Base-by-base conservation (phyloP, 768 basidiomycete genomes). In the Rhizopogon roseolus region DNA sequence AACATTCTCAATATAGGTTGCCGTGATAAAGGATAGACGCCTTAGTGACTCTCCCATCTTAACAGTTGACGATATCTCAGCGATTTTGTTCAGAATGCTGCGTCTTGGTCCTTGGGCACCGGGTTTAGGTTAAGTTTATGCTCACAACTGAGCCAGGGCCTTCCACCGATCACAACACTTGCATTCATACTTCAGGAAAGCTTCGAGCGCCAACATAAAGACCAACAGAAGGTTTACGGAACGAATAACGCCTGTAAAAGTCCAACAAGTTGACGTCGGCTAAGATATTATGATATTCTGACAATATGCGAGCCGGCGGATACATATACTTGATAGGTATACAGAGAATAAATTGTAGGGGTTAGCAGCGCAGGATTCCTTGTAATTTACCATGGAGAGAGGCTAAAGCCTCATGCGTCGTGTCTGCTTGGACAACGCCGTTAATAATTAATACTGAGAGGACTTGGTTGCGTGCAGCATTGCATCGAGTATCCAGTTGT, bases 1-100 rank as follows among this genome's bases (percentile, higher is more conserved):
- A 28, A 42, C 6, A 14, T 46, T 43, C 38, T 56, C 61, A 42
- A 57, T 56, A 58, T 60, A 59, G 50, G 50, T 48, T 45, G 58
- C 55, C 39, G 57, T 49, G 56, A 66, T 58, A 60, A 57, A 53
- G 34, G 34, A 36, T 36, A 36, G 34, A 13, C 53, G 44, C 19
- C 11, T 8, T 29, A 5, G 34, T 13, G 9, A 4, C 29, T 8
- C 11, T 10, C 10, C 17, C n/a, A 19, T 46, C 29, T 7, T 32
- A 48, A 22, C 32, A 9, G 4, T 46, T 46, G 19, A 19, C 13
- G 28, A 8, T 17, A 16, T 7, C 38, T 39, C n/a, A n/a, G 6
- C 2, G 29, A 45, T 4, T 0, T 17, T 28, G 8, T 17, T 17
- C 44, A 32, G 28, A 34, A 10, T 19, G 19, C 17, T 17, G 45